phyloP scores from a whole-genome alignment of 139 green algal species.

The Mesotaenium endlicherianum region DNA sequence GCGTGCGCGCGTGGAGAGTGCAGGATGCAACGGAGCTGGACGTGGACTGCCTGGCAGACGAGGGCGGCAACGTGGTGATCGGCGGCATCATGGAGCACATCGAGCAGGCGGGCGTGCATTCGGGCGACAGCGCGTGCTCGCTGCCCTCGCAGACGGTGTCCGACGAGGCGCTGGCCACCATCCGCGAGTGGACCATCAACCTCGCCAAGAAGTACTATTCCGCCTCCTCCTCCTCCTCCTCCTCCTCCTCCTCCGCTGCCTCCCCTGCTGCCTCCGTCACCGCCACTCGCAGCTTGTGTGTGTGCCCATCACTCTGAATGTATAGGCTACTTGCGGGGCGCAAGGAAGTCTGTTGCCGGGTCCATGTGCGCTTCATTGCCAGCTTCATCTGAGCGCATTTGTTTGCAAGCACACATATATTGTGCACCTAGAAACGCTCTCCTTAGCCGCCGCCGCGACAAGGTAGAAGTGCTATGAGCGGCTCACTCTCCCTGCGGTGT shows the following conservation, averaged over 20 bases:
- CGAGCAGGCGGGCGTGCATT: constrained; percentile 94
- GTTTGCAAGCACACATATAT: no score
- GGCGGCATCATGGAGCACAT: constrained; percentile 99
- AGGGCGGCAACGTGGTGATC: constrained; percentile 93
- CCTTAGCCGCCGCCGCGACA: no score
- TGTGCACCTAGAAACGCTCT: no score
- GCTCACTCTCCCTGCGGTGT: no score
- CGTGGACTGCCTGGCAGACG: constrained; percentile 88
- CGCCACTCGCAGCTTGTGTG: background rate
- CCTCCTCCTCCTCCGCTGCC: background rate
- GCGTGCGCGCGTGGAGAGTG: no score
- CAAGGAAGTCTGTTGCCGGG: no score
- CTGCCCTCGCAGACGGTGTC: constrained; percentile 89
- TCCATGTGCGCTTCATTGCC: no score
- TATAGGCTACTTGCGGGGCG: no score
- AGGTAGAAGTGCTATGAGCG: no score
- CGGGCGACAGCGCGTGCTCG: constrained; percentile 89
- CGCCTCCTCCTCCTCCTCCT: background rate
- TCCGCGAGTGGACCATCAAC: constrained; percentile 84
- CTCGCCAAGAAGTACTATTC: constrained; percentile 56
- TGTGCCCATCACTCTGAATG: no score
- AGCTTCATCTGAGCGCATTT: no score
- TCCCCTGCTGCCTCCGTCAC: background rate
- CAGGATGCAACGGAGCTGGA: constrained; percentile 91
- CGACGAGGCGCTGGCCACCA: constrained; percentile 68